Base-by-base conservation (phyloP, 768 basidiomycete genomes). In the Lentinula aciculospora region DNA sequence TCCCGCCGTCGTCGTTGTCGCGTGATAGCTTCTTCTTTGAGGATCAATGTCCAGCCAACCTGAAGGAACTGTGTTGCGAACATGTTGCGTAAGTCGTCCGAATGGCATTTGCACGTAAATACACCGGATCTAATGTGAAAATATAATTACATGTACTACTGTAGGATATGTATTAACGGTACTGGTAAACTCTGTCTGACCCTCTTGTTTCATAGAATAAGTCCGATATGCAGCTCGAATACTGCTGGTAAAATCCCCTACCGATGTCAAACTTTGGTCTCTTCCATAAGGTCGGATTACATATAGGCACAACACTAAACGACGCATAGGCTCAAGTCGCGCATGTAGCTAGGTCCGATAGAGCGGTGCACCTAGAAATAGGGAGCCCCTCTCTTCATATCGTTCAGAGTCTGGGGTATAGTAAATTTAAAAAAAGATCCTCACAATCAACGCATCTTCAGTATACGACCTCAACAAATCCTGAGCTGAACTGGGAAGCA, bases 91-190 rank as follows among this genome's bases (percentile, higher is more conserved):
- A n/a, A 32, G 31, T 12, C 12, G 31, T 9, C 32, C 32, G 32
- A 42, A 19, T 40, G 51, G 23, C 51, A 53, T 53, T 53, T 53
- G 34, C 51, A 53, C 51, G 51, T 53, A 53, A 53, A 53, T 19
- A 23, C 34, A 25, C 19, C 21, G 23, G 32, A 23, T 10, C 13
- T 37, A n/a, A 8, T 28, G 2, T 31, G 44, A 23, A 46, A 46
- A 19, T 46, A 13, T 25, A 8, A 28, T 7, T 46, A 23, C 45
- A 25, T 21, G n/a, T n/a, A n/a, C n/a, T n/a, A n/a, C n/a, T n/a
- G n/a, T n/a, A n/a, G n/a, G n/a, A n/a, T n/a, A n/a, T n/a, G n/a
- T n/a, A n/a, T n/a, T n/a, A n/a, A n/a, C n/a, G n/a, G n/a, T n/a
- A n/a, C n/a, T n/a, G n/a, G n/a, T n/a, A n/a, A n/a, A n/a, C n/a